Percentiles rank a stretch among this genome's conserved stretches.
phyloP scores from a whole-genome alignment of 1,139 yeast genomes.

The Geotrichum aggregatum region DNA sequence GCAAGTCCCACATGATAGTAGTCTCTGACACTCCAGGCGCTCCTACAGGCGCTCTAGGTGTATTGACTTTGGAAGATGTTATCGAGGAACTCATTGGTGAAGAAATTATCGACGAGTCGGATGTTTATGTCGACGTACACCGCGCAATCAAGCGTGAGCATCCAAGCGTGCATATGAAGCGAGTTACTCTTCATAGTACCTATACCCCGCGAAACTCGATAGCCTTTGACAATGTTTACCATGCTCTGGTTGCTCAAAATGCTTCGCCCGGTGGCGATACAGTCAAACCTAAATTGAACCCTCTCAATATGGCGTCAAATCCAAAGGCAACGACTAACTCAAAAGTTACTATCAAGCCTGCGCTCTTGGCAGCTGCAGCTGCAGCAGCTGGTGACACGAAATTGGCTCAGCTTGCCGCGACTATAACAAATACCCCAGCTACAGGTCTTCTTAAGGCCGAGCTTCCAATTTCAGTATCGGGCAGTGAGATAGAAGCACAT shows the following conservation, averaged over 20 bases:
- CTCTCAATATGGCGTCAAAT: constrained; percentile 71
- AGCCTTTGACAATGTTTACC: constrained; percentile 28
- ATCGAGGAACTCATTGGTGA: constrained; percentile 97
- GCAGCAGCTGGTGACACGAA: not conserved
- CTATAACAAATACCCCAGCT: no score
- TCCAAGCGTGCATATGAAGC: constrained; percentile 74
- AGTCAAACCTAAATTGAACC: constrained; percentile 35
- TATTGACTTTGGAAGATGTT: constrained; percentile 89
- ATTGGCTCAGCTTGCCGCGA: not conserved
- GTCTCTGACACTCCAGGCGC: constrained; percentile 86
- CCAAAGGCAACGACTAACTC: constrained; percentile 71
- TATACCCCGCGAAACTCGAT: constrained; percentile 26
- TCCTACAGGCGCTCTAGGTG: constrained; percentile 83
- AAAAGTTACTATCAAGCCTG: constrained; percentile 41
- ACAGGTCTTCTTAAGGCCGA: no score
- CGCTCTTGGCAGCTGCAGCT: not conserved
- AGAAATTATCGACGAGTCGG: constrained; percentile 96
- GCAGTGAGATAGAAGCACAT: no score
- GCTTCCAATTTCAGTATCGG: no score
- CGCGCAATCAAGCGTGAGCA: constrained; percentile 68
- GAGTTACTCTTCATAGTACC: constrained; percentile 41
- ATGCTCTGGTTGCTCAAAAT: constrained; percentile 22
- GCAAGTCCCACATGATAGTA: constrained; percentile 95
- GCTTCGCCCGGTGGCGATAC: not conserved
- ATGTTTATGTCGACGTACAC: constrained; percentile 87